Conservation (phyloP, 2,329 filamentous ascomycete species). For the Zymoseptoria tritici region DNA sequence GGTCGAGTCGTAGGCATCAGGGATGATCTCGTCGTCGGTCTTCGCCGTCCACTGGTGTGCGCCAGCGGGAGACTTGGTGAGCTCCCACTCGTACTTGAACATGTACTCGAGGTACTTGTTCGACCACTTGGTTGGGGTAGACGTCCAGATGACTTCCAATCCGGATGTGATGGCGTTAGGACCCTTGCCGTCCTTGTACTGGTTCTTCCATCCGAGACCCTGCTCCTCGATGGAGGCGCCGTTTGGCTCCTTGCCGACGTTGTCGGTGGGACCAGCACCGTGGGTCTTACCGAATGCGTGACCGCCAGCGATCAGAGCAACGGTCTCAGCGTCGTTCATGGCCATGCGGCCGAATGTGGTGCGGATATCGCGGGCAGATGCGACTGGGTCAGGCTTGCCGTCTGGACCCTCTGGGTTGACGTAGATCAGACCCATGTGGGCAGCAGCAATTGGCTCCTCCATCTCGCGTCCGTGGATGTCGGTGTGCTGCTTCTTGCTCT, state of each 20-base stretch:
- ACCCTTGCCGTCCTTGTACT: slow-evolving; percentile 58
- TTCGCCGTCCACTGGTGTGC: slow-evolving; percentile 72
- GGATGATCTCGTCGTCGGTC: slow-evolving; percentile 58
- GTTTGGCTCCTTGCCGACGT: slow-evolving; percentile 62
- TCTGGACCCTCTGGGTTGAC: slow-evolving; percentile 75
- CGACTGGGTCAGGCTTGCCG: slow-evolving; percentile 60
- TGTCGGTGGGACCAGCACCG: slow-evolving; percentile 57
- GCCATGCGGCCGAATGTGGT: slow-evolving; percentile 71
- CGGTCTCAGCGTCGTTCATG: slow-evolving; percentile 77
- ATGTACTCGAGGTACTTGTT: slow-evolving; percentile 68
- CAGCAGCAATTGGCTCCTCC: slow-evolving; percentile 59
- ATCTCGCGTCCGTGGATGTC: slow-evolving; percentile 52
- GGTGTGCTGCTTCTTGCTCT: slow-evolving; percentile 38
- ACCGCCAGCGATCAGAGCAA: slow-evolving; percentile 69
- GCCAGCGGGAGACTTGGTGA: slow-evolving; percentile 66
- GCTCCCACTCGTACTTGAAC: slow-evolving; percentile 71
- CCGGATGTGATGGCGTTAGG: slow-evolving; percentile 66
- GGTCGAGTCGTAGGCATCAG: slow-evolving; percentile 60
- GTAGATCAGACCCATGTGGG: slow-evolving; percentile 73
- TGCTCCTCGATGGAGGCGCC: slow-evolving; percentile 57
- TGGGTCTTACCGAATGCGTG: slow-evolving; percentile 78
- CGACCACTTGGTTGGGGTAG: slow-evolving; percentile 68
- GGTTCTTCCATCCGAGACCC: slow-evolving; percentile 67
- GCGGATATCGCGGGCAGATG: slow-evolving; percentile 64
- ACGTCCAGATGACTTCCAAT: slow-evolving; percentile 73